Evolutionary conservation across 345 rosid genomes (phyloP).

Genomic region (Psidium guajava): DNA sequence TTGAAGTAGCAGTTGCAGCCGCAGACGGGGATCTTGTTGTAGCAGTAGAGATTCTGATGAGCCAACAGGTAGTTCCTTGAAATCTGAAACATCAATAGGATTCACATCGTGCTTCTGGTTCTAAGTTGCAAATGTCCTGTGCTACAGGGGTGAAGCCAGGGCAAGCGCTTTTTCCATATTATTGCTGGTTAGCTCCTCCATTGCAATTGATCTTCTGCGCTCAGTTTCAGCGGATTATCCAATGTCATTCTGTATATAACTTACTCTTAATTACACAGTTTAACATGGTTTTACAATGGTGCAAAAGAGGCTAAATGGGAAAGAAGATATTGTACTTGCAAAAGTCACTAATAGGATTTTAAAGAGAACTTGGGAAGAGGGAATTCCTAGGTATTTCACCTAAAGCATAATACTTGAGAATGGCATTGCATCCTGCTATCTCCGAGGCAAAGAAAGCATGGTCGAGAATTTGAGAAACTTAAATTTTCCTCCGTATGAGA

Average conservation of each 20-base stretch:
- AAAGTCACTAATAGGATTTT: background rate
- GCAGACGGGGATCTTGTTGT: constrained; percentile 84
- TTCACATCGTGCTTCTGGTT: background rate
- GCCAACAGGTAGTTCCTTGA: constrained; percentile 52
- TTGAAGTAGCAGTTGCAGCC: constrained; percentile 92
- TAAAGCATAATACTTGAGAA: background rate
- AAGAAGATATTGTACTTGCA: background rate
- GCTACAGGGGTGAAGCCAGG: background rate
- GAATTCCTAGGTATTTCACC: background rate
- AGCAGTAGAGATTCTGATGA: constrained; percentile 91
- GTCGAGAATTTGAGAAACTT: background rate
- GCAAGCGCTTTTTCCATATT: background rate
- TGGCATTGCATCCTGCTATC: background rate
- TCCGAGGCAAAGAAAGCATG: background rate
- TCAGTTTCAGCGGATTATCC: background rate
- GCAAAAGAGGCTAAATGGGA: background rate
- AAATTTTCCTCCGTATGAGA: background rate
- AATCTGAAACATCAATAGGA: background rate
- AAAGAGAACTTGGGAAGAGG: background rate
- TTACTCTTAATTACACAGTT: background rate
- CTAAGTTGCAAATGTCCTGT: background rate
- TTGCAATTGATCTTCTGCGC: background rate
- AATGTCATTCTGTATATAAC: background rate
- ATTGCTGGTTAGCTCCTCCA: background rate
- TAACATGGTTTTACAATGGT: background rate